Conservation (phyloP, 495 filamentous ascomycete genomes). For the Diplogelasinospora grovesii region DNA sequence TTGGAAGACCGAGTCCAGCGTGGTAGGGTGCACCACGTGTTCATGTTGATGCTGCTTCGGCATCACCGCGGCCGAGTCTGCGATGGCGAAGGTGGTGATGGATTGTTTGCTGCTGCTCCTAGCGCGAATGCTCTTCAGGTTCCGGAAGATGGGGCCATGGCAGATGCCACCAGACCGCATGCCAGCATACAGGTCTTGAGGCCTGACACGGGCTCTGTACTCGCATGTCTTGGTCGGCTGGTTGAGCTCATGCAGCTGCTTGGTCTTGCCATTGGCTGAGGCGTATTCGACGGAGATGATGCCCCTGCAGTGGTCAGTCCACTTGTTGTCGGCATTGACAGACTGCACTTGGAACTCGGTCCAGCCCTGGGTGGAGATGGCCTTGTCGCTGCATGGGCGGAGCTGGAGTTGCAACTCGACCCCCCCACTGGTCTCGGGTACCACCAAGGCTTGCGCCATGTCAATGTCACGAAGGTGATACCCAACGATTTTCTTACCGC, state of each 20-base stretch:
- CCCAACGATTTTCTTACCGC: constrained; percentile 4
- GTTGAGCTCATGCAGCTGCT: neutral
- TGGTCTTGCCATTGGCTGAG: constrained; percentile 4
- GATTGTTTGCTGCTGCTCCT: constrained; percentile 18
- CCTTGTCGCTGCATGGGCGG: constrained; percentile 32
- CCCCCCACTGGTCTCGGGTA: constrained; percentile 30
- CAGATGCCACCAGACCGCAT: constrained; percentile 26
- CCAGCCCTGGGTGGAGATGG: constrained; percentile 30
- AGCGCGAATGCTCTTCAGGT: constrained; percentile 23
- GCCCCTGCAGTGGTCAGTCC: constrained; percentile 28
- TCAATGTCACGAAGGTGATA: constrained; percentile 37
- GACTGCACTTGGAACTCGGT: constrained; percentile 36
- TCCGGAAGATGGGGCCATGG: constrained; percentile 33
- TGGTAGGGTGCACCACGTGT: constrained; percentile 45
- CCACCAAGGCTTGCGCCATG: constrained; percentile 33
- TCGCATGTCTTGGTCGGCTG: constrained; percentile 10
- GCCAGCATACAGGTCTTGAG: constrained; percentile 22
- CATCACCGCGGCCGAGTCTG: constrained; percentile 35
- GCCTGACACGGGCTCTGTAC: constrained; percentile 16
- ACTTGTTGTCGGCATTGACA: constrained; percentile 35
- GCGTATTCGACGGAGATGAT: constrained; percentile 21
- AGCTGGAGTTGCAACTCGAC: constrained; percentile 37
- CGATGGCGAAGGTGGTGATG: constrained; percentile 23
- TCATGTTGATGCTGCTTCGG: constrained; percentile 33
- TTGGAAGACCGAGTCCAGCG: constrained; percentile 37